phyloP scores from a whole-genome alignment of 2,329 filamentous ascomycete genomes.

The Pseudogymnoascus sp. region DNA sequence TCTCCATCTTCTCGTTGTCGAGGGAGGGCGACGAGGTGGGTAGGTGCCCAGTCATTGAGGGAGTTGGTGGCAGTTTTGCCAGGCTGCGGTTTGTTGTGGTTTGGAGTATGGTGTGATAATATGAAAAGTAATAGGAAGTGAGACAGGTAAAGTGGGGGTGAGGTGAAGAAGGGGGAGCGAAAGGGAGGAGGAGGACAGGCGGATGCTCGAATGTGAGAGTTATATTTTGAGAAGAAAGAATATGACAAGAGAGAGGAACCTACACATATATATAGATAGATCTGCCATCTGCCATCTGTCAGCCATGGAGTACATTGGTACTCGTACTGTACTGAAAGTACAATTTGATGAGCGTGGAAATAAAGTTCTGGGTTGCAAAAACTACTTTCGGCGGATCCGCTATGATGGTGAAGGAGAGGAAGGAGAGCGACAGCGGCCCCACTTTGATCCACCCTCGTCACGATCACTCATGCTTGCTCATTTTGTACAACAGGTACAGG shows the following conservation, averaged over 20 bases:
- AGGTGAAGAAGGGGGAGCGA: not conserved
- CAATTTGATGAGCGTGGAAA: not conserved
- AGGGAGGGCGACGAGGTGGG: not conserved
- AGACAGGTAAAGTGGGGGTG: not conserved
- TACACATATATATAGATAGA: conserved; percentile 34
- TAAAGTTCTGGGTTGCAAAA: not conserved
- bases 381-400: not conserved
- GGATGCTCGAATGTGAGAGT: not conserved
- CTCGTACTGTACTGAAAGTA: not conserved
- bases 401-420: not conserved
- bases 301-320: not conserved
- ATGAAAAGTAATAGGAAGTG: not conserved
- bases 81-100: not conserved
- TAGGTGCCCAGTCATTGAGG: not conserved
- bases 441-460: not conserved
- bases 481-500: not conserved
- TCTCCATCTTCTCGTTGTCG: not conserved
- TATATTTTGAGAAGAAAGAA: conserved; percentile 20
- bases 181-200: not conserved
- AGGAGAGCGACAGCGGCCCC: not conserved
- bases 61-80: not conserved
- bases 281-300: conserved; percentile 6
- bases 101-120: not conserved
- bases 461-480: not conserved
- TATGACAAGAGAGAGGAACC: conserved; percentile 17